These are phyloP conservation scores for Trypanosoma congolense DNA, from an alignment of 208 protist species.

Conservation along the genomic window DNA sequence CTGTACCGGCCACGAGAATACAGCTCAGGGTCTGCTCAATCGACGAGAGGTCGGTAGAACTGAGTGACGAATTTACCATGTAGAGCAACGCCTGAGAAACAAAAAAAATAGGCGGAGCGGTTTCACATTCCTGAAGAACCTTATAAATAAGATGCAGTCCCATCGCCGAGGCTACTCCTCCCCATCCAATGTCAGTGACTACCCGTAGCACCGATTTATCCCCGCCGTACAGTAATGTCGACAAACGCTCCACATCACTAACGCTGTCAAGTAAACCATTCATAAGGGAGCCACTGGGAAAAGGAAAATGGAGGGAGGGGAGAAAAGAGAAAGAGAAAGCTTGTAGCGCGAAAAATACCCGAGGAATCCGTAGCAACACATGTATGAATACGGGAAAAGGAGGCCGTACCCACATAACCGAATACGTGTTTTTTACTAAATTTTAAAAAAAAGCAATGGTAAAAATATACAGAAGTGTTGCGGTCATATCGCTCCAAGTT, in stretches of 20 bases:
- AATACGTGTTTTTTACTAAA: too few species aligned
- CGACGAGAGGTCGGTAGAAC: conserved; percentile 6
- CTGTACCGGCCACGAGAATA: conserved; percentile 21
- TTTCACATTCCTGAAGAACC: conserved; percentile 38
- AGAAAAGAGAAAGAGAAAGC: conserved; percentile 7
- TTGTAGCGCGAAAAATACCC: background rate
- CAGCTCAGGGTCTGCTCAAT: conserved; percentile 20
- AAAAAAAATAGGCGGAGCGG: conserved; percentile 52
- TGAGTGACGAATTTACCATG: conserved; percentile 31
- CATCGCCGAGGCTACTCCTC: conserved; percentile 21
- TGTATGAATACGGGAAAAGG: too few species aligned
- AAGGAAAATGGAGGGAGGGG: conserved; percentile 6
- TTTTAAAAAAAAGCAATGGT: too few species aligned
- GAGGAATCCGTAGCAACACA: background rate
- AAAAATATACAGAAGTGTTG: too few species aligned
- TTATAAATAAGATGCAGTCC: conserved; percentile 25
- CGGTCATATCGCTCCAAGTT: too few species aligned
- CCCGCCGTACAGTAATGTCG: conserved; percentile 22
- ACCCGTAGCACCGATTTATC: conserved; percentile 23
- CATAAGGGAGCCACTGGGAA: too few species aligned
- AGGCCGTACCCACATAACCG: too few species aligned
- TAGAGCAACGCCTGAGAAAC: conserved; percentile 36
- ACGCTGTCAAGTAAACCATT: conserved; percentile 15
- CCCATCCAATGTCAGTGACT: conserved; percentile 26
- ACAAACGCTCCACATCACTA: conserved; percentile 25